Percentiles rank a stretch among this genome's conserved stretches.
These are phyloP conservation scores for Pseudogymnoascus sp. DNA, from an alignment of 2,329 filamentous ascomycete species.

Conservation along the genomic window DNA sequence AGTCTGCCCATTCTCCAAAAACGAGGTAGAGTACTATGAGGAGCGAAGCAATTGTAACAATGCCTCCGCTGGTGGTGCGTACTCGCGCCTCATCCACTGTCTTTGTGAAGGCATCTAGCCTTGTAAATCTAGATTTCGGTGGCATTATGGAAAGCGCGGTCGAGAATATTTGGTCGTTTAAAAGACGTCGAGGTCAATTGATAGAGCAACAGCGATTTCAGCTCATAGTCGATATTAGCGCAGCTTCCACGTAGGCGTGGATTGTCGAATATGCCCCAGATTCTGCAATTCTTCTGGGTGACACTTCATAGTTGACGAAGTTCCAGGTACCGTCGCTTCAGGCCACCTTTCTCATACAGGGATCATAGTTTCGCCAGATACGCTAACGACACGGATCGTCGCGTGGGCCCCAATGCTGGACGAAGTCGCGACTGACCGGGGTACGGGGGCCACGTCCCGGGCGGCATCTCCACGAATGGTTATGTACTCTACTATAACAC, in stretches of 20 bases:
- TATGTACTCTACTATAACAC: background rate
- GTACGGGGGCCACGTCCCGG: background rate
- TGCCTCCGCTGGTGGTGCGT: constrained; percentile 87
- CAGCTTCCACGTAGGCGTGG: constrained; percentile 3
- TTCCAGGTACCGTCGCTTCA: background rate
- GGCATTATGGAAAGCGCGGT: constrained; percentile 52
- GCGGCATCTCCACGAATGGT: background rate
- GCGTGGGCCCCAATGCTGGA: background rate
- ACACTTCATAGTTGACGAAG: background rate
- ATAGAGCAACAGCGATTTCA: background rate
- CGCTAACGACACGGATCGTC: constrained; percentile 5
- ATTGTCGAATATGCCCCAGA: constrained; percentile 2
- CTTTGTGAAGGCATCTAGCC: constrained; percentile 97
- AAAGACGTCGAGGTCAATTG: constrained; percentile 1
- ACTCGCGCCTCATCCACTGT: constrained; percentile 97
- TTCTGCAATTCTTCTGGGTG: background rate
- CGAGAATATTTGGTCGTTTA: background rate
- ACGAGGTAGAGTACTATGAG: constrained; percentile 80
- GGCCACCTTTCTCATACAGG: constrained; percentile 8
- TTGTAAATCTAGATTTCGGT: constrained; percentile 85
- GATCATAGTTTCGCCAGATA: constrained; percentile 1
- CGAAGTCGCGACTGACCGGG: background rate
- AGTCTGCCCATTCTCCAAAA: constrained; percentile 94
- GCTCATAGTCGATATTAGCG: constrained; percentile 3
- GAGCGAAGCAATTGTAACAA: constrained; percentile 87